Conservation (phyloP, 2,329 filamentous ascomycete genomes). For the Aquanectria penicillioides region DNA sequence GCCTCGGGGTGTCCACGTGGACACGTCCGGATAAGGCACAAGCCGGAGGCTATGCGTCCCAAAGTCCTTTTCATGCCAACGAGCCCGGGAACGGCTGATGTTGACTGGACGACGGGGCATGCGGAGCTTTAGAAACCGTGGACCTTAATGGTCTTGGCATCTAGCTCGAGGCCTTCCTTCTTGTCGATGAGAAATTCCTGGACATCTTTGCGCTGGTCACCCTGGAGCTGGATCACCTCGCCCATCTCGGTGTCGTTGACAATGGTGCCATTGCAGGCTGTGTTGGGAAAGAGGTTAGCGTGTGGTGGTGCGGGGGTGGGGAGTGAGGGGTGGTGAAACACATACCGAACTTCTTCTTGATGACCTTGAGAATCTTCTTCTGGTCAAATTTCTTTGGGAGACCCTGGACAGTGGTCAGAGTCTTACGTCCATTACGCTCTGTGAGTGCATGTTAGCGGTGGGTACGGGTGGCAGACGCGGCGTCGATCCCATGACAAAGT, state of each 20-base stretch:
- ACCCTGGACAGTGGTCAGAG: slow-evolving; percentile 99
- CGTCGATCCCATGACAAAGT: slow-evolving; percentile 5
- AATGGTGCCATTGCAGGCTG: slow-evolving; percentile 99
- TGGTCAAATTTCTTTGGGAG: slow-evolving; percentile 99
- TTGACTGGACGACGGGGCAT: slow-evolving; percentile 53
- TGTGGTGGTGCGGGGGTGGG: not conserved
- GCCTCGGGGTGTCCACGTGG: slow-evolving; percentile 43
- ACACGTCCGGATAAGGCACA: slow-evolving; percentile 44
- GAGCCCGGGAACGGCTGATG: slow-evolving; percentile 42
- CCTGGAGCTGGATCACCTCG: slow-evolving; percentile 99
- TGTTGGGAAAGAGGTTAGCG: slow-evolving; percentile 16
- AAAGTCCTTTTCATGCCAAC: slow-evolving; percentile 45
- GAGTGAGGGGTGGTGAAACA: slow-evolving; percentile 20
- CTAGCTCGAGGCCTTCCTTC: slow-evolving; percentile 92
- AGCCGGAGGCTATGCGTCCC: slow-evolving; percentile 45
- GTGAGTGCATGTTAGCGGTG: slow-evolving; percentile 45
- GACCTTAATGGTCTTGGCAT: slow-evolving; percentile 97
- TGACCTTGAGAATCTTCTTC: slow-evolving; percentile 99
- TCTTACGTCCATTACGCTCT: slow-evolving; percentile 99
- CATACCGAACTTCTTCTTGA: slow-evolving; percentile 99
- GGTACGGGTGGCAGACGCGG: not conserved
- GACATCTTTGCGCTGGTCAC: slow-evolving; percentile 98
- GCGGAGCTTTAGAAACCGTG: slow-evolving; percentile 59
- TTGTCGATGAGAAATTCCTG: slow-evolving; percentile 97
- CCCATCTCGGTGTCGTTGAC: slow-evolving; percentile 96